phyloP scores from a whole-genome alignment of 768 basidiomycete species.

The Collybia sp. region DNA sequence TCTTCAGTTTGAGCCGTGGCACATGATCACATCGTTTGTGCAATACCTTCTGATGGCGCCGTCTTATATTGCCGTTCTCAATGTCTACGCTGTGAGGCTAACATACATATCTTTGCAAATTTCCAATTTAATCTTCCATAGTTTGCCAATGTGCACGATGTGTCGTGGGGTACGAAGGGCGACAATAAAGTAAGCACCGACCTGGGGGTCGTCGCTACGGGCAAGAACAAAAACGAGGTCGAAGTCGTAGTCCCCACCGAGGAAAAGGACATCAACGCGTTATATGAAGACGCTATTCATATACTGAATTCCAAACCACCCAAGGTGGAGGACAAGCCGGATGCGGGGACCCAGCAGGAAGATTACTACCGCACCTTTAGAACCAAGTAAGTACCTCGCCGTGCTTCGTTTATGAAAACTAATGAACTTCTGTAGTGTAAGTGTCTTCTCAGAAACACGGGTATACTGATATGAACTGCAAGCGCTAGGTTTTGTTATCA shows the following conservation, averaged over 20 bases:
- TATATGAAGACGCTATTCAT: conserved; percentile 89
- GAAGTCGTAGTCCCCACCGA: conserved; percentile 65
- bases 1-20: conserved; percentile 89
- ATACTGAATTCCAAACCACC: conserved; percentile 76
- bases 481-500: not conserved
- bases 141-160: conserved; percentile 88
- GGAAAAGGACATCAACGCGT: conserved; percentile 83
- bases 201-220: conserved; percentile 73
- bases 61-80: conserved; percentile 90
- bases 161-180: conserved; percentile 96
- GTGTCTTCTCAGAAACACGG: too few relatives aligned
- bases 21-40: conserved; percentile 95
- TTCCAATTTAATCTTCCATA: conserved; percentile 19
- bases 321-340: conserved; percentile 60
- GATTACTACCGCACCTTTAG: conserved; percentile 88
- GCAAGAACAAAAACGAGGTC: conserved; percentile 28
- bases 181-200: conserved; percentile 85
- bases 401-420: conserved; percentile 88
- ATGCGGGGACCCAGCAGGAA: conserved; percentile 63
- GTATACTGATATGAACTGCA: too few relatives aligned
- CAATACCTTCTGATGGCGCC: conserved; percentile 92
- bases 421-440: conserved; percentile 66
- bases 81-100: conserved; percentile 75
- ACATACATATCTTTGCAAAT: not conserved
- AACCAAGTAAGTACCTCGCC: conserved; percentile 82